A percentile compares a stretch with the other conserved stretches of the same genome.
phyloP scores from a whole-genome alignment of 495 filamentous ascomycete species.

The Aspergillus olivimuriae region DNA sequence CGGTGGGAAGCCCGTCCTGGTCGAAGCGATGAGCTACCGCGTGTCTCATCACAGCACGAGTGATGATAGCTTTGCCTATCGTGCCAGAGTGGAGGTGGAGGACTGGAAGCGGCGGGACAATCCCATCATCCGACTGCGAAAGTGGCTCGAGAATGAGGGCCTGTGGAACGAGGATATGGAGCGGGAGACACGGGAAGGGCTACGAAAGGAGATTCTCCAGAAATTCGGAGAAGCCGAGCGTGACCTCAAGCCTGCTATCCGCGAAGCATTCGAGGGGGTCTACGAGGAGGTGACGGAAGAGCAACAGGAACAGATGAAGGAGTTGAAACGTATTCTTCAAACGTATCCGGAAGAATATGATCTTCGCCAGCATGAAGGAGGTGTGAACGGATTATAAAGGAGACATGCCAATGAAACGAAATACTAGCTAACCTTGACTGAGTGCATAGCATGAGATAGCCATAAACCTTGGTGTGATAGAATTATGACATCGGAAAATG shows the following conservation, averaged over 20 bases:
- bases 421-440: background rate
- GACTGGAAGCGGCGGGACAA: slow-evolving; percentile 98
- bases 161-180: slow-evolving; percentile 82
- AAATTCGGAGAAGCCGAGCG: slow-evolving; percentile 84
- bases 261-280: slow-evolving; percentile 75
- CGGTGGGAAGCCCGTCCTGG: slow-evolving; percentile 73
- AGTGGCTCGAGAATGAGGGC: slow-evolving; percentile 79
- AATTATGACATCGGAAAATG: too few relatives aligned
- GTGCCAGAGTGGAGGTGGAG: slow-evolving; percentile 88
- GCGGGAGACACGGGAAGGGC: slow-evolving; percentile 58
- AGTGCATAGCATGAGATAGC: too few relatives aligned
- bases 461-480: too few relatives aligned
- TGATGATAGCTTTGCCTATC: slow-evolving; percentile 97
- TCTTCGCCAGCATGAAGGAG: slow-evolving; percentile 67
- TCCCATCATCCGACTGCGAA: slow-evolving; percentile 82
- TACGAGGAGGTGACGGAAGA: slow-evolving; percentile 87
- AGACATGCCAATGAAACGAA: background rate
- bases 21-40: slow-evolving; percentile 97
- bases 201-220: slow-evolving; percentile 69
- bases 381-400: slow-evolving; percentile 55
- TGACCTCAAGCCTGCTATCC: slow-evolving; percentile 78
- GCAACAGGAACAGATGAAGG: slow-evolving; percentile 66
- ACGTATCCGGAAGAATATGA: slow-evolving; percentile 95
- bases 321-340: slow-evolving; percentile 69
- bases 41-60: slow-evolving; percentile 95